Evolutionary conservation across 257 asterid genomes (phyloP).

Genomic region (Lithospermum erythrorhizon): DNA sequence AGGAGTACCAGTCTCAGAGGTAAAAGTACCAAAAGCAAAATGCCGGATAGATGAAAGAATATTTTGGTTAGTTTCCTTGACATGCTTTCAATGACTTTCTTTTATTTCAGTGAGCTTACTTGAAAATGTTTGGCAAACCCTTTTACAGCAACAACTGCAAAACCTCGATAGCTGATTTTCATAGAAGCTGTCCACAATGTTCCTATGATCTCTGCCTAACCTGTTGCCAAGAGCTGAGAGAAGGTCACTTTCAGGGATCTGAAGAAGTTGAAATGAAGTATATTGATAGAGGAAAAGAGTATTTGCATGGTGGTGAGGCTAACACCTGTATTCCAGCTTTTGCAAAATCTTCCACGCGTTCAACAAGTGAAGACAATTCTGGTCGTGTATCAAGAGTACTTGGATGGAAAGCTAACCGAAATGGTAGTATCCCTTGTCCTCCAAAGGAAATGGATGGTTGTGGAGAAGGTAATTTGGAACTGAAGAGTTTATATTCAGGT

Average conservation of each 20-base stretch:
- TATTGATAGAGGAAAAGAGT: slow-evolving; percentile 18
- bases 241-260: slow-evolving; percentile 37
- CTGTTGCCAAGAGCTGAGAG: slow-evolving; percentile 72
- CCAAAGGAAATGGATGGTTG: slow-evolving; percentile 44
- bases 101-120: background rate
- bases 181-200: slow-evolving; percentile 65
- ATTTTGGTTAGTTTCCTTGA: slow-evolving; percentile 43
- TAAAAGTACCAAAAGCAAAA: slow-evolving; percentile 21
- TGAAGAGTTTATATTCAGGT: slow-evolving; percentile 30
- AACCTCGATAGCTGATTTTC: slow-evolving; percentile 59
- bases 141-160: slow-evolving; percentile 65
- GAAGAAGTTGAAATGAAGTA: slow-evolving; percentile 25
- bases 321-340: background rate
- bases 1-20: slow-evolving; percentile 44
- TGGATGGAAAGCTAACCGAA: slow-evolving; percentile 39
- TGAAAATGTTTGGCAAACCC: background rate
- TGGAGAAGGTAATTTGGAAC: slow-evolving; percentile 40
- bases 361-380: slow-evolving; percentile 11
- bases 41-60: slow-evolving; percentile 34
- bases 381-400: slow-evolving; percentile 11
- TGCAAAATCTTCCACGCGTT: slow-evolving; percentile 3
- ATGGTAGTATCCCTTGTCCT: slow-evolving; percentile 54
- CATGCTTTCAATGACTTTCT: slow-evolving; percentile 2
- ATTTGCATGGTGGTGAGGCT: slow-evolving; percentile 37
- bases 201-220: slow-evolving; percentile 67